These are phyloP conservation scores for Gonapodya sp. DNA, from an alignment of 192 early-diverging fungal species.

Conservation along the genomic window DNA sequence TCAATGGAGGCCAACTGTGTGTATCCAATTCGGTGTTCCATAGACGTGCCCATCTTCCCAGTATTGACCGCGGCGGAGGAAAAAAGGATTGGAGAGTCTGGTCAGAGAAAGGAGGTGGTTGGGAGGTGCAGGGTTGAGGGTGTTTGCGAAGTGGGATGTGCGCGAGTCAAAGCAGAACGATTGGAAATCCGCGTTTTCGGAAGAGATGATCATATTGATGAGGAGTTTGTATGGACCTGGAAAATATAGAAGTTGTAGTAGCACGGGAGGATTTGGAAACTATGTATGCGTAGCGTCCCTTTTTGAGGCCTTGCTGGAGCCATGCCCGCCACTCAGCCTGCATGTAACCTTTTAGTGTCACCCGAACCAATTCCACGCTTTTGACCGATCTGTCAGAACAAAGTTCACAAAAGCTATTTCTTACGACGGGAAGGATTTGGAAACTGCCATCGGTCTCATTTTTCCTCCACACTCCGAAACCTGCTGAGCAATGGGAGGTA, in stretches of 20 bases:
- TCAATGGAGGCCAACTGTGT: not conserved
- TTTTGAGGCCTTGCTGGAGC: too few species aligned
- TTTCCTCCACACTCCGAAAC: too few species aligned
- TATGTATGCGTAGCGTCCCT: too few species aligned
- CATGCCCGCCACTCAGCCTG: too few species aligned
- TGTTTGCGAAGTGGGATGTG: not conserved
- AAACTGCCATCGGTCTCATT: not conserved
- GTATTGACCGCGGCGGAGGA: not conserved
- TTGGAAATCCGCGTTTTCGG: not conserved
- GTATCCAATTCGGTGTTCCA: not conserved
- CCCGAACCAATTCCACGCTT: too few species aligned
- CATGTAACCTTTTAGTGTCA: too few species aligned
- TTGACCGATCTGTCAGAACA: too few species aligned
- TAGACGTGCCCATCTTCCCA: not conserved
- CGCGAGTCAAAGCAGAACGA: not conserved
- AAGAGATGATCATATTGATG: too few species aligned
- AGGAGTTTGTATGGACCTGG: not conserved
- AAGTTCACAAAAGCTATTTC: too few species aligned
- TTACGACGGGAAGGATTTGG: not conserved
- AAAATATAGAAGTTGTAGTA: not conserved
- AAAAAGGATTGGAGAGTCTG: not conserved
- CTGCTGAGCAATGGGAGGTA: not conserved
- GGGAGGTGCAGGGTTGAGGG: not conserved
- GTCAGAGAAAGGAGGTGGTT: not conserved
- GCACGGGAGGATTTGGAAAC: too few species aligned